Percentiles rank a stretch among this genome's conserved stretches.
These are phyloP conservation scores for Xylaria palmicola DNA, from an alignment of 495 filamentous ascomycete genomes.

Conservation along the genomic window DNA sequence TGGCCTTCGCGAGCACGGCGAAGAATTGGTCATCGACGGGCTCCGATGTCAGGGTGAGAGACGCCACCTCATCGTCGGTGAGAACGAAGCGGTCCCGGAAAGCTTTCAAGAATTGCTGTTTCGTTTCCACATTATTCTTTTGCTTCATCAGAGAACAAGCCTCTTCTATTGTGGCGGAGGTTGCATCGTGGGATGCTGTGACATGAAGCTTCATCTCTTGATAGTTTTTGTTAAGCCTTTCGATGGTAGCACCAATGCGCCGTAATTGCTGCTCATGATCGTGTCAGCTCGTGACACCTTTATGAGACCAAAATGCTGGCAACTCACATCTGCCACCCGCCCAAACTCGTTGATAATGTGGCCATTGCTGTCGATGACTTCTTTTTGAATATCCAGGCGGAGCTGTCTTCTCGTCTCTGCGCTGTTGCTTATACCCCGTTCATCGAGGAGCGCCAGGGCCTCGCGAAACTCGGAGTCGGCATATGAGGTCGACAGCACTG, in stretches of 20 bases:
- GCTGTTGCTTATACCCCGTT: constrained; percentile 68
- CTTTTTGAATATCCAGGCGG: constrained; percentile 82
- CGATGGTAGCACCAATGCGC: constrained; percentile 77
- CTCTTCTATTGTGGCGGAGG: constrained; percentile 74
- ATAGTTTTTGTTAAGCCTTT: constrained; percentile 75
- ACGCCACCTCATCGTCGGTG: constrained; percentile 70
- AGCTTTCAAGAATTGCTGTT: constrained; percentile 77
- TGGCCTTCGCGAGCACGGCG: constrained; percentile 70
- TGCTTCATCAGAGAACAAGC: constrained; percentile 71
- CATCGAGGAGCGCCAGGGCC: constrained; percentile 74
- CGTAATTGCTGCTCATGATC: constrained; percentile 68
- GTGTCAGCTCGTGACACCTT: constrained; percentile 9
- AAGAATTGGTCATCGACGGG: constrained; percentile 89
- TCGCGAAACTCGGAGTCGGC: constrained; percentile 89
- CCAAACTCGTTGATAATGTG: constrained; percentile 89
- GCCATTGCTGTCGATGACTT: constrained; percentile 91
- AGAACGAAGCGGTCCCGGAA: constrained; percentile 85
- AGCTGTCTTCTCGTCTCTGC: constrained; percentile 77
- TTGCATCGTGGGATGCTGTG: constrained; percentile 69
- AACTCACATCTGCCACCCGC: constrained; percentile 77
- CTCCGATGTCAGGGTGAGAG: constrained; percentile 71
- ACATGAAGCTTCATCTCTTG: constrained; percentile 79
- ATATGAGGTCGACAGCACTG: constrained; percentile 87
- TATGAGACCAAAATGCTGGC: neutral
- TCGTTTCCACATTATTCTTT: constrained; percentile 76